Base-by-base conservation (phyloP, 495 filamentous ascomycete species). In the Aspergillus carlsbadensis region DNA sequence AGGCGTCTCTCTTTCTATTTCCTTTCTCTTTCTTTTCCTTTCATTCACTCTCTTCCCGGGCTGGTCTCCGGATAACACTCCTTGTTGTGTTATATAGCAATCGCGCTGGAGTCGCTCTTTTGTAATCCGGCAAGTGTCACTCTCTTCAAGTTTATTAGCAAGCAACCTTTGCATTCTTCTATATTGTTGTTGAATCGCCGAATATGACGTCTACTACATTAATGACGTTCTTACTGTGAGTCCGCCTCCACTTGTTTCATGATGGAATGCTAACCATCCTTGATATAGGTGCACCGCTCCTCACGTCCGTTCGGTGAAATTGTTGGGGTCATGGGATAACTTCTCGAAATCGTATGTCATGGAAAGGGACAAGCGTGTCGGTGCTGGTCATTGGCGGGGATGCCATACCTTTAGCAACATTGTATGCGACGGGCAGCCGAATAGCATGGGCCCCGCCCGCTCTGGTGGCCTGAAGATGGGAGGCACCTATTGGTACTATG, bases 291-390 rank as follows among this genome's bases (percentile, higher is more conserved):
- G 84, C 72, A 87, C 87, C 40, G 78, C 83, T 20, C 80, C 84
- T 50, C 83, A 84, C 40, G 79, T 86, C 47, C 78, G 81, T 42
- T 87, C 86, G 10, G 89, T 96, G 51, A 85, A 90, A 59, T 78
- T 96, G 17, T 76, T 94, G 52, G 92, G 92, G 54, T 96, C 92
- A 53, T 96, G 91, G 92, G 91, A 96, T 71, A 96, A 95, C 69
- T 96, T 96, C 72, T 74, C 78, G 24, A 83, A 78, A 61, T 70
- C 82, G 21, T 92, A 96, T 77, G 78, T 70, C 2, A 91, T 96
- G 86, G 83, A 92, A 64, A 81, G 82, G 60, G 92, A 96, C 62
- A 72, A 66, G 53, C 83, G 86, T 64, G 78, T 84, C 49, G 87
- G 87, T 47, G 74, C 76, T 24, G 84, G 87, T 43, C 83, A 88